These are phyloP conservation scores for Westerdykella aurantiaca DNA, from an alignment of 2,329 filamentous ascomycete species.

Conservation along the genomic window DNA sequence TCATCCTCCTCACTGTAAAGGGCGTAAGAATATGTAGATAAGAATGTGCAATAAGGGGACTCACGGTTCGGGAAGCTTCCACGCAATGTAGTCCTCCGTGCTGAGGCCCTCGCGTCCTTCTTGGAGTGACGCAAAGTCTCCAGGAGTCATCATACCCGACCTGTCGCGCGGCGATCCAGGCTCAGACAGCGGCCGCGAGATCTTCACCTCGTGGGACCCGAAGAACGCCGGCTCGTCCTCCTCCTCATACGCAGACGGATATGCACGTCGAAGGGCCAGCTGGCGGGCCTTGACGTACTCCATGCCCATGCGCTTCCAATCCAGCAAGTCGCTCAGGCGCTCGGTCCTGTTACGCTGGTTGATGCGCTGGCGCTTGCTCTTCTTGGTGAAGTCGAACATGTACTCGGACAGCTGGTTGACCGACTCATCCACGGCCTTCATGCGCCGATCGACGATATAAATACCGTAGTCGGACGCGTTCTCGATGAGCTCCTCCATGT, in stretches of 20 bases:
- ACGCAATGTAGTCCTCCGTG: slow-evolving; percentile 96
- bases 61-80: slow-evolving; percentile 79
- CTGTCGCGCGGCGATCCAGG: slow-evolving; percentile 88
- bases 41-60: slow-evolving; percentile 41
- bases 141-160: slow-evolving; percentile 97
- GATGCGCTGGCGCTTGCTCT: slow-evolving; percentile 93
- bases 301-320: slow-evolving; percentile 99
- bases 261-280: slow-evolving; percentile 82
- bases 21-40: slow-evolving; percentile 23
- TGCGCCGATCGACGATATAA: slow-evolving; percentile 94
- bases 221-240: slow-evolving; percentile 85
- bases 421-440: slow-evolving; percentile 93
- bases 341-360: slow-evolving; percentile 98
- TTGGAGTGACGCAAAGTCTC: slow-evolving; percentile 93
- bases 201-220: slow-evolving; percentile 87
- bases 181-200: slow-evolving; percentile 87
- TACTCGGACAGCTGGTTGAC: slow-evolving; percentile 88
- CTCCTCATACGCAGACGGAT: slow-evolving; percentile 74
- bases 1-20: slow-evolving; percentile 79
- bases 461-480: slow-evolving; percentile 95
- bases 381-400: slow-evolving; percentile 92
- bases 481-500: slow-evolving; percentile 99
- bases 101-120: slow-evolving; percentile 87
- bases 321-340: slow-evolving; percentile 84
- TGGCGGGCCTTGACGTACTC: slow-evolving; percentile 98